Evolutionary conservation across 331 rosid species (phyloP).

Genomic region (Acacia concinna): DNA sequence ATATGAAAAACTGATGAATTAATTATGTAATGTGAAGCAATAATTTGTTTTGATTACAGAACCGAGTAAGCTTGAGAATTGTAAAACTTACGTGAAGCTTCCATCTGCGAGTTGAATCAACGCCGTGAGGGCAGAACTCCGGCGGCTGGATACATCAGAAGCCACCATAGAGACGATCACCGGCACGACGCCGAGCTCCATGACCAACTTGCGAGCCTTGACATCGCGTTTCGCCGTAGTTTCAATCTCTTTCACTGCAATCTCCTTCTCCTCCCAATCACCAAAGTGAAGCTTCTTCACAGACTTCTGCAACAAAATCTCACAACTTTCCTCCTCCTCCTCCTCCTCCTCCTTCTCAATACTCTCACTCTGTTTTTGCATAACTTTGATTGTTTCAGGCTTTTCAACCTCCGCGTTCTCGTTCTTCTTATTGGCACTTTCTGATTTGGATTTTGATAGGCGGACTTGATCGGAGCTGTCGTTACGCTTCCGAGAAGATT

Average conservation of each 20-base stretch:
- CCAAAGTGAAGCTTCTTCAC: constrained; percentile 97
- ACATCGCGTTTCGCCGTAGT: constrained; percentile 60
- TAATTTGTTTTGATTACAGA: neutral
- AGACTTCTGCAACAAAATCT: constrained; percentile 53
- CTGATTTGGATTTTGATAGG: constrained; percentile 18
- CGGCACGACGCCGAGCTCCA: constrained; percentile 82
- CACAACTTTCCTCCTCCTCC: constrained; percentile 26
- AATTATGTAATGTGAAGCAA: neutral
- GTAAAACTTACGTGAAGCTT: constrained; percentile 64
- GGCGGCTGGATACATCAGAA: constrained; percentile 43
- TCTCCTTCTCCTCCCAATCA: constrained; percentile 79
- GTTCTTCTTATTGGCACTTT: neutral
- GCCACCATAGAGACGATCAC: constrained; percentile 76
- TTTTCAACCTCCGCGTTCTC: constrained; percentile 17
- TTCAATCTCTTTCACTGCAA: constrained; percentile 67
- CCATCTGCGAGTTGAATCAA: constrained; percentile 78
- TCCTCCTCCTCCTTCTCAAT: constrained; percentile 29
- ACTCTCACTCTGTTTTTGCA: constrained; percentile 26
- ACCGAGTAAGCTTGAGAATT: neutral
- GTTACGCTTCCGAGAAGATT: constrained; percentile 53
- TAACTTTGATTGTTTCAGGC: constrained; percentile 12
- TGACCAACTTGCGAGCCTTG: constrained; percentile 65
- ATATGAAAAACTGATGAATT: too few relatives aligned
- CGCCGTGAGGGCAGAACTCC: constrained; percentile 49
- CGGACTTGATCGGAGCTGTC: constrained; percentile 34